Base-by-base conservation (phyloP, 192 early-diverging fungal genomes). In the Linnemannia zychae region DNA sequence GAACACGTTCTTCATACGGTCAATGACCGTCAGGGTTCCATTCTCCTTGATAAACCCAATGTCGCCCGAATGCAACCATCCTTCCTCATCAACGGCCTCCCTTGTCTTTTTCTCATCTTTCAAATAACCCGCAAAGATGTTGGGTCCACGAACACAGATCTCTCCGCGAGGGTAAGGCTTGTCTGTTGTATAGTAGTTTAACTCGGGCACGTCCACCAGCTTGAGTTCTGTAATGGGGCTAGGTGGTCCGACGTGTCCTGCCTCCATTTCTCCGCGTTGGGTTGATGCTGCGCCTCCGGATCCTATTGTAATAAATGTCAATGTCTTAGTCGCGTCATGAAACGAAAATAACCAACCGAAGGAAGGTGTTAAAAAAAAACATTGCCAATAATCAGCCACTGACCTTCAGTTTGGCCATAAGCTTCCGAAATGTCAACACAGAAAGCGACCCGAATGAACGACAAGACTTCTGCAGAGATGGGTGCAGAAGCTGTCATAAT, bases 1-100 rank as follows among this genome's bases (percentile, higher is more conserved):
- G 88, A 96, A 95, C 67, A 95, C 92, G 72, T 93, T 93, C 85
- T 95, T 97, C 65, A 92, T 93, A 67, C 96, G 92, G 82, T 97
- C 96, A 77, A 98, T 89, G 76, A 98, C 95, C 18, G 88, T 89
- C 37, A 97, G 53, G 5, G 72, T 77, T 31, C 95, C 96, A 49
- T 90, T 81, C 11, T 88, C 84, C 78, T 95, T 93, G 71, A 93
- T 84, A 24, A 82, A 79, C 33, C 92, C 96, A 76, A 97, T 92
- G 82, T 97, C 97, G 52, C 97, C 97, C 3, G 96, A 93, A 74
- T 92, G 90, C 13, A 92, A 88, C 98, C 98, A 99, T 7, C 97
- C 97, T 76, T 96, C 96, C 15, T 87, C 81, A 50, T 93, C 89
- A n/a, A 98, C 68, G 7, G 92, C 85, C 87, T 97, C 97, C 36